Evolutionary conservation across 2,329 filamentous ascomycete genomes (phyloP).

Genomic region (Xylaria sp.): DNA sequence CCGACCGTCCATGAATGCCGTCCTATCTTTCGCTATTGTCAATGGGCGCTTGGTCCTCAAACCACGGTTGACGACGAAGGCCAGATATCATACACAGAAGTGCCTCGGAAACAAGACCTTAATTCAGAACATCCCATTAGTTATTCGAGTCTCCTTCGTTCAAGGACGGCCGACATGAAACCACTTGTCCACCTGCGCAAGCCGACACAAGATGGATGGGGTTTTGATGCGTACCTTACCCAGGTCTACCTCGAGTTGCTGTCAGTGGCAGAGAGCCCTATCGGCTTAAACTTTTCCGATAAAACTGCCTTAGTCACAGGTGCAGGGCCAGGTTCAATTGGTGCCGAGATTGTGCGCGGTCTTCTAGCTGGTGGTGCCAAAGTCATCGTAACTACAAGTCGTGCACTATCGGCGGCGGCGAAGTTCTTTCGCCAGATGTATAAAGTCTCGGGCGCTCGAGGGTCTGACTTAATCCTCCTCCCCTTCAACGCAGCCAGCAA

Average conservation of each 20-base stretch:
- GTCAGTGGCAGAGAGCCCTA: not conserved
- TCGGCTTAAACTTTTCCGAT: too few species aligned
- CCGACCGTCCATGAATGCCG: too few species aligned
- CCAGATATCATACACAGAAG: not conserved
- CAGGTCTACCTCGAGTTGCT: not conserved
- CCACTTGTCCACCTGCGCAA: too few species aligned
- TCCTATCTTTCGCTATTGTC: too few species aligned
- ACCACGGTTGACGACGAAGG: not conserved
- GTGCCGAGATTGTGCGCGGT: conserved; percentile 25
- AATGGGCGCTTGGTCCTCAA: not conserved
- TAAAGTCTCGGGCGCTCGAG: not conserved
- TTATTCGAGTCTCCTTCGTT: too few species aligned
- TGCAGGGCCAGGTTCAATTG: conserved; percentile 32
- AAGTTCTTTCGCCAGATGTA: not conserved
- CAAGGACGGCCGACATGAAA: not conserved
- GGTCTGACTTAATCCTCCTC: not conserved
- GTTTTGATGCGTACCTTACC: not conserved
- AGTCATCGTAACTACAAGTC: conserved; percentile 18
- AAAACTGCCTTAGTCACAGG: conserved; percentile 28
- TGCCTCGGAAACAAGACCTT: not conserved
- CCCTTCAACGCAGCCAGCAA: not conserved
- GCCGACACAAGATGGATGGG: not conserved
- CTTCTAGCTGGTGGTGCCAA: conserved; percentile 38
- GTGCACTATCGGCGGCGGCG: too few species aligned
- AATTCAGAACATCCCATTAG: too few species aligned